Evolutionary conservation across 176 grass and related monocot species (phyloP).

Genomic region (Triticum turgidum): DNA sequence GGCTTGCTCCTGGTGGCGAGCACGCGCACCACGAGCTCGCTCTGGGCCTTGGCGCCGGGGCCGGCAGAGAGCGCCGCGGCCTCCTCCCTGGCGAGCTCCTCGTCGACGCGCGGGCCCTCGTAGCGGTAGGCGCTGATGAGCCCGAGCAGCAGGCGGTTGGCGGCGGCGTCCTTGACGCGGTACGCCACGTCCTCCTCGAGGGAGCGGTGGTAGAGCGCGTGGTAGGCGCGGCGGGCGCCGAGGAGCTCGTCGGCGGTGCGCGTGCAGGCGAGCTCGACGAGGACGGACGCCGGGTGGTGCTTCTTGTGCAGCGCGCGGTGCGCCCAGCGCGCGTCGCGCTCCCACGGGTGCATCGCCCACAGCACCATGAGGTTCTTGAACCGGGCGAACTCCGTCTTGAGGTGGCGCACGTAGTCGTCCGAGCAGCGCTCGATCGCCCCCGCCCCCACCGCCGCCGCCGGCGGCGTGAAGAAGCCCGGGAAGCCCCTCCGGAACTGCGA

Average conservation of each 20-base stretch:
- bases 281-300: constrained; percentile 42
- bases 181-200: constrained; percentile 88
- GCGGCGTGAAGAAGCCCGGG: constrained; percentile 45
- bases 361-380: constrained; percentile 65
- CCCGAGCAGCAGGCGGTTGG: constrained; percentile 28
- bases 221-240: constrained; percentile 66
- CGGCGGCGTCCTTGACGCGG: constrained; percentile 61
- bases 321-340: constrained; percentile 76
- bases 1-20: constrained; percentile 76
- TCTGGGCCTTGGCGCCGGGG: constrained; percentile 35
- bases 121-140: constrained; percentile 74
- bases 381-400: constrained; percentile 63
- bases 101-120: constrained; percentile 50
- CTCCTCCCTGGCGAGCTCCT: constrained; percentile 63
- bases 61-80: constrained; percentile 44
- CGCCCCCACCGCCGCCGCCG: constrained; percentile 22
- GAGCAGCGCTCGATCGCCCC: constrained; percentile 61
- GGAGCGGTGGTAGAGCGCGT: constrained; percentile 69
- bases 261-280: constrained; percentile 82
- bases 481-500: constrained; percentile 53
- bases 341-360: constrained; percentile 84
- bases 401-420: constrained; percentile 57
- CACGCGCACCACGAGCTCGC: constrained; percentile 55
- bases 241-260: constrained; percentile 75
- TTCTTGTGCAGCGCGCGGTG: constrained; percentile 60